phyloP scores from a whole-genome alignment of 2,329 filamentous ascomycete genomes.

The Knoxdaviesia proteae region DNA sequence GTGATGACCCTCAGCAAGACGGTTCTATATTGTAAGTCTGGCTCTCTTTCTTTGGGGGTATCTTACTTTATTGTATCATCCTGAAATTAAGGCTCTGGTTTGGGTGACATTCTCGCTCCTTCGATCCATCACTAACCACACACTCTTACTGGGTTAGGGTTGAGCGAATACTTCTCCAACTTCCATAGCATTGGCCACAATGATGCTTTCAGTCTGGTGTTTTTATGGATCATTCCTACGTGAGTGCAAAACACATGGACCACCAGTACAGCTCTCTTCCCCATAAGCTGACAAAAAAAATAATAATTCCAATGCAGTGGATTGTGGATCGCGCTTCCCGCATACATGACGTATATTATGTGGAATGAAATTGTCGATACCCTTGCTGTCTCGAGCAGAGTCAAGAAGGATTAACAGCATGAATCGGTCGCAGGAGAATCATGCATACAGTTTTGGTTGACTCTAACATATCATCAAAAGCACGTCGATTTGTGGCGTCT shows the following conservation, averaged over 20 bases:
- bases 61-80: neutral
- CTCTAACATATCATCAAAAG: too few species aligned
- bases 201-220: constrained; percentile 18
- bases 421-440: too few species aligned
- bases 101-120: neutral
- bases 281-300: neutral
- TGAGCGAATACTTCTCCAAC: constrained; percentile 32
- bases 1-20: constrained; percentile 44
- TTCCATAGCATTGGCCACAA: constrained; percentile 40
- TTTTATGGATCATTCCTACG: constrained; percentile 39
- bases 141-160: constrained; percentile 17
- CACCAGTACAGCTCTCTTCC: neutral
- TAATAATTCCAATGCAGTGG: constrained; percentile 17
- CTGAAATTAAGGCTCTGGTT: neutral
- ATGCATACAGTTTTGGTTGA: too few species aligned
- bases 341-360: constrained; percentile 28
- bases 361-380: constrained; percentile 27
- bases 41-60: neutral
- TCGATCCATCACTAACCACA: neutral
- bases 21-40: constrained; percentile 32
- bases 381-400: constrained; percentile 17
- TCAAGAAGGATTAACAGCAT: constrained; percentile 18
- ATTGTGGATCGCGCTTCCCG: constrained; percentile 30
- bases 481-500: too few species aligned
- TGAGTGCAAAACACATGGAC: constrained; percentile 13